Conservation (phyloP, 768 basidiomycete species). For the Suillus subaureus region DNA sequence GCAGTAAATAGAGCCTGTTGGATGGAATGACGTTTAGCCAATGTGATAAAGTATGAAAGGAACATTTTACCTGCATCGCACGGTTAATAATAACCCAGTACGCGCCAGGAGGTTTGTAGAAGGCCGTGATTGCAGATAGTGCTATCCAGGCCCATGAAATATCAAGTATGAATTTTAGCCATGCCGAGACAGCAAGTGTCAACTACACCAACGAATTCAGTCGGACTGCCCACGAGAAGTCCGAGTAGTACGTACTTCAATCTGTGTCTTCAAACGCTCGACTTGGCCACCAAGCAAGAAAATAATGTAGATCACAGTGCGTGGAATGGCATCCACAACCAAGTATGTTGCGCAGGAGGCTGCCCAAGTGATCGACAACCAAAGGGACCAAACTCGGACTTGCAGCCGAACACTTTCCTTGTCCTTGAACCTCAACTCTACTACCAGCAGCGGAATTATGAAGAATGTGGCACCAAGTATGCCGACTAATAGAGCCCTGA, state of each 20-base stretch:
- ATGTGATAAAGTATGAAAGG: constrained; percentile 10
- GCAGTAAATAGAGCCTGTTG: constrained; percentile 48
- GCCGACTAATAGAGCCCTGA: constrained; percentile 62
- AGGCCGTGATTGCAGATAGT: constrained; percentile 59
- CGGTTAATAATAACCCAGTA: constrained; percentile 75
- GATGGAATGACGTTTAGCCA: constrained; percentile 8
- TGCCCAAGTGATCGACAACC: constrained; percentile 71
- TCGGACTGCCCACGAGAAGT: neutral
- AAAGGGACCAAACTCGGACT: constrained; percentile 66
- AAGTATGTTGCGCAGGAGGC: constrained; percentile 61
- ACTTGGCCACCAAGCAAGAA: constrained; percentile 60
- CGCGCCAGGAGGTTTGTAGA: constrained; percentile 58
- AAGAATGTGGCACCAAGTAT: constrained; percentile 63
- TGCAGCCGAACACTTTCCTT: constrained; percentile 48
- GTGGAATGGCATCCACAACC: constrained; percentile 64
- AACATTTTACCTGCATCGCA: constrained; percentile 59
- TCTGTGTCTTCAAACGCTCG: constrained; percentile 65
- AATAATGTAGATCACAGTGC: constrained; percentile 53
- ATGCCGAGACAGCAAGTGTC: constrained; percentile 65
- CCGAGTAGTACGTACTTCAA: constrained; percentile 52
- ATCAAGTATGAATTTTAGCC: constrained; percentile 72
- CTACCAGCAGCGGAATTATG: constrained; percentile 70
- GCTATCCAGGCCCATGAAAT: constrained; percentile 76
- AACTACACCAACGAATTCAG: constrained; percentile 42
- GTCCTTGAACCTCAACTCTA: constrained; percentile 59